Evolutionary conservation across 352 stramenopile genomes (phyloP), one percentile per base, ranked within the genome.

Genomic region (Saprolegnia parasitica): DNA sequence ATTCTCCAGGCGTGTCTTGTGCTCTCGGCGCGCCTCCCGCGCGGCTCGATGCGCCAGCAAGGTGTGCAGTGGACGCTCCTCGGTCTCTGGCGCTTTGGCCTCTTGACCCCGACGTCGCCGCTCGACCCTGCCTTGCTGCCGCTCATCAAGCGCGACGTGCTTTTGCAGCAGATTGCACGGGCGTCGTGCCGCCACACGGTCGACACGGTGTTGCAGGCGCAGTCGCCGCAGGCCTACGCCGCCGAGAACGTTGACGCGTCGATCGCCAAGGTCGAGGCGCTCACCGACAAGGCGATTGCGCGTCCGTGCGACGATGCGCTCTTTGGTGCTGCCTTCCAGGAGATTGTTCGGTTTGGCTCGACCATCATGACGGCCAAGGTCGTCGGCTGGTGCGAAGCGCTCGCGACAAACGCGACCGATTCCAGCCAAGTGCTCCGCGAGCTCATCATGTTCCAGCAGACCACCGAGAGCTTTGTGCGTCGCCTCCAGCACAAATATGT

Each of bases 111-210:
- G 40, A 93, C 88, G 52, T 97, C 93, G 21, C 96, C 97, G 3
- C 88, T 99, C 21, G 97, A 99, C 73, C 97, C 97, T 29, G 93
- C 95, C 56, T 89, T 83, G 67, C 97, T 97, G 73, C 95, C 96
- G 23, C 73, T 96, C 1, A 88, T 98, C 21, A 98, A 98, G 74
- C 95, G 97, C 54, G 81, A 96, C 18, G 84, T 97, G 54, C 75
- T 99, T 24, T 77, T 98, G 70, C 87, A 85, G 63, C 88, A 92
- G 10, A 75, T 99, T 21, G 76, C 84, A 6, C 84, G 87, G 75
- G 57, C 82, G 0, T 88, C 86, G 5, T 75, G 93, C 39, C 79
- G 91, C 37, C 72, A 83, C 18, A 75, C 82, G 3, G 80, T 81
- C 11, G 81, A 86, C 65, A 74, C 75, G 67, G 84, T 83, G 0